Percentiles rank a stretch among this genome's conserved stretches.
phyloP scores from a whole-genome alignment of 192 early-diverging fungal species.

The Umbelopsis ramanniana region DNA sequence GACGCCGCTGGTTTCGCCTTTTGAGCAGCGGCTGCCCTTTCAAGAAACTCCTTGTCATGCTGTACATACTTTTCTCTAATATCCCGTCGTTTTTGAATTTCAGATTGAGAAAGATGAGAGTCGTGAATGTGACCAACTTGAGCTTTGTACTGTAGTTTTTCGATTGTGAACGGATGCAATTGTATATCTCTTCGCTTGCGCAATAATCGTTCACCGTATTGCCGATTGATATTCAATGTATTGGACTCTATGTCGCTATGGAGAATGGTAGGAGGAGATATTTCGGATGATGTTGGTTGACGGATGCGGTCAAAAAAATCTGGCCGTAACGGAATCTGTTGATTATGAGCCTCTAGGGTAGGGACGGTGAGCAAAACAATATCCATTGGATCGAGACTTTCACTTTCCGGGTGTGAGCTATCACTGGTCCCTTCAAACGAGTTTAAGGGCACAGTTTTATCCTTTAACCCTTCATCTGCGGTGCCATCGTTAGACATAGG shows the following conservation, averaged over 20 bases:
- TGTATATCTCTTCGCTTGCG: constrained; percentile 23
- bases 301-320: constrained; percentile 5
- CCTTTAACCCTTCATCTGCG: too few species aligned
- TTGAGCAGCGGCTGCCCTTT: not conserved
- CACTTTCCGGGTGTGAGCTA: not conserved
- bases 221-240: not conserved
- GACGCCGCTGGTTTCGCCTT: not conserved
- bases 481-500: too few species aligned
- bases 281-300: not conserved
- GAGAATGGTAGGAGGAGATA: too few species aligned
- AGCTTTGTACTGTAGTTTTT: constrained; percentile 8
- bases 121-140: constrained; percentile 17
- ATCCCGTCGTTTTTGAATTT: constrained; percentile 4
- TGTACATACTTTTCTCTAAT: constrained; percentile 9
- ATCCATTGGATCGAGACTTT: not conserved
- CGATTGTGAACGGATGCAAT: constrained; percentile 27
- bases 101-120: constrained; percentile 2
- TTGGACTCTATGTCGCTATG: not conserved
- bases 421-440: too few species aligned
- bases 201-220: not conserved
- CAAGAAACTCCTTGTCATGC: not conserved
- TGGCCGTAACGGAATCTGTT: not conserved
- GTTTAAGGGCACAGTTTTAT: too few species aligned
- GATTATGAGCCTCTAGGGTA: too few species aligned
- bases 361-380: not conserved